Conservation (phyloP, 768 basidiomycete genomes). For the Pleurotus salmoneostramineus region DNA sequence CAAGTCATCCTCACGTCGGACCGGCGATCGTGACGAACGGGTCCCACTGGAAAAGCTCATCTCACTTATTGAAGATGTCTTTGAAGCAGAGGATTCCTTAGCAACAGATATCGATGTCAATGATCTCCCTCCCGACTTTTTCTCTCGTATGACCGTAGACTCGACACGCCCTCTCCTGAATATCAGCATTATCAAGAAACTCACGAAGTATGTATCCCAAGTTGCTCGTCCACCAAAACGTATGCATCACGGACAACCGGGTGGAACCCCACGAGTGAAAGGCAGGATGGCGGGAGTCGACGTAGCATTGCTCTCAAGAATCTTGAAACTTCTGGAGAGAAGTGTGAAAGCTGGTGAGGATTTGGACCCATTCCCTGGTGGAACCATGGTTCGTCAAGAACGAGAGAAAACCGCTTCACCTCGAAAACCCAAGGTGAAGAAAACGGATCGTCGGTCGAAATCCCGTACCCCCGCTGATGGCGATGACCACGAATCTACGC, state of each 20-base stretch:
- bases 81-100: conserved; percentile 75
- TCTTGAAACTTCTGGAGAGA: conserved; percentile 77
- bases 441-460: conserved; percentile 35
- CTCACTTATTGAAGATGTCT: conserved; percentile 77
- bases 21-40: conserved; percentile 75
- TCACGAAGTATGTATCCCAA: conserved; percentile 66
- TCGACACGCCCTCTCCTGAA: conserved; percentile 58
- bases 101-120: conserved; percentile 48
- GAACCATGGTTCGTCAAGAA: conserved; percentile 15
- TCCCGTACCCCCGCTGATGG: conserved; percentile 38
- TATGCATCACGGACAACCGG: conserved; percentile 40
- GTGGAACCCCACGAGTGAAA: conserved; percentile 41
- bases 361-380: conserved; percentile 57
- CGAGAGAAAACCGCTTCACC: conserved; percentile 30
- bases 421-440: conserved; percentile 36
- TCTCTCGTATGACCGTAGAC: conserved; percentile 58
- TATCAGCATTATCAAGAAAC: conserved; percentile 55
- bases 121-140: conserved; percentile 58
- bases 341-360: conserved; percentile 75
- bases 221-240: conserved; percentile 68
- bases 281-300: conserved; percentile 71
- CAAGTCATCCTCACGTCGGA: conserved; percentile 52
- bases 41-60: conserved; percentile 74
- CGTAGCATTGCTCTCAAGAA: conserved; percentile 49
- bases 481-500: conserved; percentile 24